Evolutionary conservation across 257 asterid genomes (phyloP).

Genomic region (Solanum corneliomulleri): DNA sequence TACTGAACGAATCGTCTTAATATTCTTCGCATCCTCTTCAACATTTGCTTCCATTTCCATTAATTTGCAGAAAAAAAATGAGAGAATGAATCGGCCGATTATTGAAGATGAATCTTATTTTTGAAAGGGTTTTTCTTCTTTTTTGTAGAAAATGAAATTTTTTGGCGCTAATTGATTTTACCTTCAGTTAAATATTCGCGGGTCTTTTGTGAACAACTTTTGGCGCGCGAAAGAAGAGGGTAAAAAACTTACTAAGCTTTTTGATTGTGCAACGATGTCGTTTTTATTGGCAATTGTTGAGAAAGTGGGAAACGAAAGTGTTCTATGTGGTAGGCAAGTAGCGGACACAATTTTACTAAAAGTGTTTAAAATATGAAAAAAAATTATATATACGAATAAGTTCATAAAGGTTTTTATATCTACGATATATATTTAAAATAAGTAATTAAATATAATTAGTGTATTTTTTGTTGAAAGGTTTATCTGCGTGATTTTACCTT

Average conservation of each 20-base stretch:
- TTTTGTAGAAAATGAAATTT: background rate
- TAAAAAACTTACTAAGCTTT: background rate
- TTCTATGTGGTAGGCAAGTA: background rate
- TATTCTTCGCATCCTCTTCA: conserved; percentile 10
- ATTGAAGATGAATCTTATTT: background rate
- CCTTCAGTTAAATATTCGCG: background rate
- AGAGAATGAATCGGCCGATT: background rate
- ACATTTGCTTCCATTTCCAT: conserved; percentile 9
- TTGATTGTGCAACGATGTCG: background rate
- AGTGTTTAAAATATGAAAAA: too few relatives aligned
- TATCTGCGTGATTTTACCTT: too few relatives aligned
- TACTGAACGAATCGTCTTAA: conserved; percentile 13
- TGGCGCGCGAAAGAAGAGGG: background rate
- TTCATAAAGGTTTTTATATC: too few relatives aligned
- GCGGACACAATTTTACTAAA: too few relatives aligned
- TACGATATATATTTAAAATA: too few relatives aligned
- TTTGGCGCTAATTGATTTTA: conserved; percentile 18
- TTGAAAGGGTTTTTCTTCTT: too few relatives aligned
- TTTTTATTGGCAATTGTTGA: background rate
- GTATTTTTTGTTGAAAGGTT: too few relatives aligned
- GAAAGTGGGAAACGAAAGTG: background rate
- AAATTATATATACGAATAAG: too few relatives aligned
- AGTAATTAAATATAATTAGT: too few relatives aligned
- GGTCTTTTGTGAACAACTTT: background rate
- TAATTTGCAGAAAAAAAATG: background rate